Evolutionary conservation across 2,329 filamentous ascomycete species (phyloP), one percentile per base, ranked within the genome.

Genomic region (Aureobasidium sp.): DNA sequence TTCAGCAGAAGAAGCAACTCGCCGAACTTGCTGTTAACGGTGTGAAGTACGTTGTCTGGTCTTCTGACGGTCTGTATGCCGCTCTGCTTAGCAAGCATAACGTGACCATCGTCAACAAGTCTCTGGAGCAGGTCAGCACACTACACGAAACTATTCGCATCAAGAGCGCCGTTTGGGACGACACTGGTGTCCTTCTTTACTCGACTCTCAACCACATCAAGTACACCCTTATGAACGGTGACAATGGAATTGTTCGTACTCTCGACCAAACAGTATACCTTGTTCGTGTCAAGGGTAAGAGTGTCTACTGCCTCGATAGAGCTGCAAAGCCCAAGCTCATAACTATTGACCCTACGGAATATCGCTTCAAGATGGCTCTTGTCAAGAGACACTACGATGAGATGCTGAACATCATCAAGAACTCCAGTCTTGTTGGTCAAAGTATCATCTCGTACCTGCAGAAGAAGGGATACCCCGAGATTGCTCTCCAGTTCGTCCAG

Each of bases 41-140:
- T 57, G 93, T 99, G 68, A 99, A 99, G 76, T 99, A 99, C 71
- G 92, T 99, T 64, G 87, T 97, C n/a, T 99, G 94, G 94, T 97
- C 92, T 6, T 93, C 92, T 66, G 95, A 99, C 72, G 92, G 92
- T 32, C 82, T 96, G 13, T 93, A 97, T 71, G 91, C 92, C 34
- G 94, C 95, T 48, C 82, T 99, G 34, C 79, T 99, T 39, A 97
- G 93, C 83, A 99, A 99, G 79, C 95, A 99, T 78, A 99, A 99
- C 70, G 92, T 99, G 29, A 97, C 94, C 0, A 97, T 99, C 72
- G 91, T 97, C 59, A 96, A 90, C 63, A 99, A 99, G 79, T 83
- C 86, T 32, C 82, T 99, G n/a, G 92, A 97, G 75, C 94, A 97
- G 77, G 87, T 99, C 68, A 97, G 93, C 80, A 96, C 90, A 27